Percentiles rank a stretch among this genome's conserved stretches.
phyloP scores from a whole-genome alignment of 176 grass and related monocot species.

The Alloteropsis semialata region DNA sequence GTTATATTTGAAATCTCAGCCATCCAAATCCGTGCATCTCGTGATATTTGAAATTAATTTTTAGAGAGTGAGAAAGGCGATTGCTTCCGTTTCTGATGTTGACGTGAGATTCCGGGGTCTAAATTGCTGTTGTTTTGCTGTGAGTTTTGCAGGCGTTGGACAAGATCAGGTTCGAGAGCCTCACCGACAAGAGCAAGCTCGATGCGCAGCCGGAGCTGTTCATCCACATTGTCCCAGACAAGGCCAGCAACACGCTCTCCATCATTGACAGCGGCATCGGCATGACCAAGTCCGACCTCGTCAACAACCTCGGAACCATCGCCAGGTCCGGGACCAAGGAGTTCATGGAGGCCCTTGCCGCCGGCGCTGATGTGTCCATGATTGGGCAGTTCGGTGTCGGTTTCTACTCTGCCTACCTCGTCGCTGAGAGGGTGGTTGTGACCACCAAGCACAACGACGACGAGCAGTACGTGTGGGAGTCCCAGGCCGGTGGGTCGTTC shows the following conservation, averaged over 20 bases:
- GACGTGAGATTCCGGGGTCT: no score
- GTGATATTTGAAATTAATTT: no score
- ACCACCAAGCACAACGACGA: slow-evolving; percentile 83
- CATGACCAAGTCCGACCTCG: slow-evolving; percentile 88
- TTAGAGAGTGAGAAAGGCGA: no score
- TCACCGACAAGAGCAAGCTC: slow-evolving; percentile 96
- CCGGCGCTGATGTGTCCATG: slow-evolving; percentile 80
- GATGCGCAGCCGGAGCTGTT: slow-evolving; percentile 82
- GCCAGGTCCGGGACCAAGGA: slow-evolving; percentile 84
- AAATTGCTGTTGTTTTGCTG: neutral
- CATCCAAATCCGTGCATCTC: no score
- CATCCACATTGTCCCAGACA: slow-evolving; percentile 85
- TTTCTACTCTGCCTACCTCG: slow-evolving; percentile 80
- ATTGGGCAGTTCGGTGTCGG: slow-evolving; percentile 86
- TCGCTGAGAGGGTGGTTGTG: slow-evolving; percentile 69
- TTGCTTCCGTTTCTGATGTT: no score
- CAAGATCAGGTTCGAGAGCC: slow-evolving; percentile 88
- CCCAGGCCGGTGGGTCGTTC: slow-evolving; percentile 80
- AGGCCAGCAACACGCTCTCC: slow-evolving; percentile 61
- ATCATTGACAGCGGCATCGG: slow-evolving; percentile 83
- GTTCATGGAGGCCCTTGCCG: slow-evolving; percentile 88
- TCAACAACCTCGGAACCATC: slow-evolving; percentile 94
- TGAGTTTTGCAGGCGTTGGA: slow-evolving; percentile 60
- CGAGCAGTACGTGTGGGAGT: slow-evolving; percentile 90
- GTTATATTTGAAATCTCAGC: no score